Percentiles rank a stretch among this genome's conserved stretches.
phyloP scores from a whole-genome alignment of 305 asterid genomes.

The Solanum aculeatissimum region DNA sequence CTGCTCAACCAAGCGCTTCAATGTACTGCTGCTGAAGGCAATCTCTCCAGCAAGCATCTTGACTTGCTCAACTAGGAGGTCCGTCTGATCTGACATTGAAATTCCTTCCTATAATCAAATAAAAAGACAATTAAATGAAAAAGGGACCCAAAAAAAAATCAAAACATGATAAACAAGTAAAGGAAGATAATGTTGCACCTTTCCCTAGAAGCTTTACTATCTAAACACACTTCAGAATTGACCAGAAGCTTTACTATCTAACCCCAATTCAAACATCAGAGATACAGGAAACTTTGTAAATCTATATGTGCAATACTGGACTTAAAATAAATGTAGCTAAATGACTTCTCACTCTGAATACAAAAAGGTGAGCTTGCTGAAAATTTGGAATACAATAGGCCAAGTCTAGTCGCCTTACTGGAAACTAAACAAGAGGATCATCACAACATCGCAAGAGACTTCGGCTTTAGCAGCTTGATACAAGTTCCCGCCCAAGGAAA shows the following conservation, averaged over 20 bases:
- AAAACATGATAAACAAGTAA: not conserved
- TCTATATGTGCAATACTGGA: not conserved
- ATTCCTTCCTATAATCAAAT: conserved; percentile 51
- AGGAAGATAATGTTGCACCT: not conserved
- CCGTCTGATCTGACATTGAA: conserved; percentile 79
- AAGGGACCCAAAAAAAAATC: not conserved
- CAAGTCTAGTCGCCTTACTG: no score
- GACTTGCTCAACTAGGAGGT: conserved; percentile 91
- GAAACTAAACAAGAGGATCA: no score
- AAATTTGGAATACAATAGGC: not conserved
- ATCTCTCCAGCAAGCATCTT: conserved; percentile 99
- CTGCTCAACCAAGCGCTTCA: conserved; percentile 86
- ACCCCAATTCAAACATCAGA: not conserved
- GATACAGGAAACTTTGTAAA: not conserved
- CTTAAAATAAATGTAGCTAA: not conserved
- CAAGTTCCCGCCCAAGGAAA: no score
- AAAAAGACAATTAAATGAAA: not conserved
- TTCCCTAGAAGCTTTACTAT: not conserved
- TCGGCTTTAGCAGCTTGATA: no score
- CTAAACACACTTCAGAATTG: not conserved
- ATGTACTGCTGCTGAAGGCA: conserved; percentile 88
- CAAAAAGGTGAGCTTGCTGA: not conserved
- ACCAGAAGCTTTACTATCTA: not conserved
- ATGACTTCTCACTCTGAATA: not conserved
- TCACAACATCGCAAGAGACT: no score